Percentiles rank a stretch among this genome's conserved stretches.
phyloP scores from a whole-genome alignment of 2,329 filamentous ascomycete genomes.

The Talaromyces verruculosus region DNA sequence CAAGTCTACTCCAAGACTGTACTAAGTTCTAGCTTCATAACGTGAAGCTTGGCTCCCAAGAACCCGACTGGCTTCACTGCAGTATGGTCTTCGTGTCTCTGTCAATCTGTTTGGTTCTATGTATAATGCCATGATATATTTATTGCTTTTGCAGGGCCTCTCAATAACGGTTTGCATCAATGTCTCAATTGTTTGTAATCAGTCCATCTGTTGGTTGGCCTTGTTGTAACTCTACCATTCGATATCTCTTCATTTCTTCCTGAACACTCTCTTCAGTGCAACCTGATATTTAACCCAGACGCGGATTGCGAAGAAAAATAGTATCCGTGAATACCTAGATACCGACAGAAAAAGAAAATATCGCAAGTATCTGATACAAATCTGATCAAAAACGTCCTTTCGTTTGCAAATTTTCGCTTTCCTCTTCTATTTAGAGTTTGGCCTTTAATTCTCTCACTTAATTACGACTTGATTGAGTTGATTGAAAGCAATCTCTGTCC shows the following conservation, averaged over 20 bases:
- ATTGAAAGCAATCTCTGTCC: not conserved
- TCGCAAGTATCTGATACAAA: not conserved
- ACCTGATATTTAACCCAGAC: constrained; percentile 9
- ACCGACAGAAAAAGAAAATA: not conserved
- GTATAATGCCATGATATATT: not conserved
- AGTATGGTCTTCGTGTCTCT: not conserved
- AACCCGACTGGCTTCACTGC: not conserved
- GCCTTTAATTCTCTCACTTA: not conserved
- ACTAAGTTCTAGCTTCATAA: not conserved
- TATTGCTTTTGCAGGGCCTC: not conserved
- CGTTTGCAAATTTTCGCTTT: not conserved
- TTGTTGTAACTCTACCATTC: constrained; percentile 1
- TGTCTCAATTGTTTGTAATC: constrained; percentile 8
- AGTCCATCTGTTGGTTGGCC: not conserved
- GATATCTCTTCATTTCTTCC: not conserved
- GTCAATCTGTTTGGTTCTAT: not conserved
- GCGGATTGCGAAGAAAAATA: constrained; percentile 17
- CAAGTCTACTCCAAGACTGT: not conserved
- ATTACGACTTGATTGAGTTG: not conserved
- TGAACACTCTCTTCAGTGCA: not conserved
- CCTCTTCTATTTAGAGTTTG: not conserved
- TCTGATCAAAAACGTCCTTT: not conserved
- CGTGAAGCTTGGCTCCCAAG: not conserved
- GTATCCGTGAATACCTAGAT: not conserved
- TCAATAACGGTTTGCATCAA: not conserved